Evolutionary conservation across 2,329 filamentous ascomycete species (phyloP).

Genomic region (Microdochium paspali): DNA sequence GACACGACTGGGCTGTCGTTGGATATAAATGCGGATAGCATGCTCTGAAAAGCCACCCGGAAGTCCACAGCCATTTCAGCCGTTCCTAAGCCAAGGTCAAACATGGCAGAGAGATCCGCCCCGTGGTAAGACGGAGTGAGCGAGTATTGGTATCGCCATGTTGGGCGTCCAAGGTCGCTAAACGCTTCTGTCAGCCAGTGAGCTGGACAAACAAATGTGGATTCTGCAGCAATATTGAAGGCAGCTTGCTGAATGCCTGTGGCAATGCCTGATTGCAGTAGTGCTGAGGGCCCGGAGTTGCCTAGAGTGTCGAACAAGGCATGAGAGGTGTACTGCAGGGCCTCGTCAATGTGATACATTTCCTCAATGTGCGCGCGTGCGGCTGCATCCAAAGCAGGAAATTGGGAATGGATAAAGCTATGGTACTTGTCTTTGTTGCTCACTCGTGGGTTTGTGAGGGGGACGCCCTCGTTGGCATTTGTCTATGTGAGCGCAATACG

Average conservation of each 20-base stretch:
- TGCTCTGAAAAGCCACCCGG: constrained; percentile 26
- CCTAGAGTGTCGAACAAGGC: constrained; percentile 25
- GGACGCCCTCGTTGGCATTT: constrained; percentile 21
- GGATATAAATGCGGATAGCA: constrained; percentile 32
- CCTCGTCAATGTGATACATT: constrained; percentile 10
- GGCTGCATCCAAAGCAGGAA: constrained; percentile 11
- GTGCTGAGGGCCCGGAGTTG: constrained; percentile 25
- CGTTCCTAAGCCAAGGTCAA: constrained; percentile 15
- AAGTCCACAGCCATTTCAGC: constrained; percentile 18
- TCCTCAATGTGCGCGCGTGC: constrained; percentile 8
- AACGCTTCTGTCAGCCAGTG: constrained; percentile 40
- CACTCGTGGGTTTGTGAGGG: constrained; percentile 18
- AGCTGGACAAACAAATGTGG: constrained; percentile 37
- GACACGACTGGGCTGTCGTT: constrained; percentile 27
- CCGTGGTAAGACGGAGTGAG: constrained; percentile 23
- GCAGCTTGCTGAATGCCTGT: constrained; percentile 38
- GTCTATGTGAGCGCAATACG: constrained; percentile 16
- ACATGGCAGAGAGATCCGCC: constrained; percentile 22
- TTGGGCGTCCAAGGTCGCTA: constrained; percentile 14
- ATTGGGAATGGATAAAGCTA: constrained; percentile 13
- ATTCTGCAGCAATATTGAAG: constrained; percentile 36
- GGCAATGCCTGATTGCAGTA: constrained; percentile 32
- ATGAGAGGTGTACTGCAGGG: constrained; percentile 3
- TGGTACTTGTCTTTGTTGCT: constrained; percentile 12
- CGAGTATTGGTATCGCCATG: constrained; percentile 33